Evolutionary conservation across 768 basidiomycete genomes (phyloP).

Genomic region (Hygrocybe punicea): DNA sequence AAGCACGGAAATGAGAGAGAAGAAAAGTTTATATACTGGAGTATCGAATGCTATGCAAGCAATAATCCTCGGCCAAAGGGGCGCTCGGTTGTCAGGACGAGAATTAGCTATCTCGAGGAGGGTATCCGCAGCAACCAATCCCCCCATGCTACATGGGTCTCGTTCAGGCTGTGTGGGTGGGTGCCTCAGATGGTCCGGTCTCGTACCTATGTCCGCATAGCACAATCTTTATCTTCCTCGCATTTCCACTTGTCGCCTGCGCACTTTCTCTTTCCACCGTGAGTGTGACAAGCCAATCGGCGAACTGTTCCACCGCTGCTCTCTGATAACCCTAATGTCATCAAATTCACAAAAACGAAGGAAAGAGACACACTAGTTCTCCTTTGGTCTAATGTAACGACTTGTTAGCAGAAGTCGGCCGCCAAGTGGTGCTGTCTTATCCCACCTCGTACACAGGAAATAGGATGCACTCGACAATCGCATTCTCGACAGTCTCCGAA

Average conservation of each 20-base stretch:
- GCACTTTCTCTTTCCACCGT: conserved; percentile 83
- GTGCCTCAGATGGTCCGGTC: not conserved
- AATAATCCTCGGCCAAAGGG: conserved; percentile 86
- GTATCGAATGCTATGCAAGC: conserved; percentile 88
- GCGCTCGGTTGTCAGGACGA: conserved; percentile 59
- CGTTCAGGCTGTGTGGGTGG: not conserved
- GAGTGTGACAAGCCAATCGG: conserved; percentile 89
- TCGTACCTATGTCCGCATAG: conserved; percentile 84
- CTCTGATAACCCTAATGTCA: conserved; percentile 42
- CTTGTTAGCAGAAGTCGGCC: not conserved
- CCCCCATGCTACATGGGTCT: conserved; percentile 72
- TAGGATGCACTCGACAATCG: conserved; percentile 66
- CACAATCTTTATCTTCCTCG: conserved; percentile 77
- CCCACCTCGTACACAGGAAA: conserved; percentile 88
- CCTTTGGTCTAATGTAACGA: conserved; percentile 68
- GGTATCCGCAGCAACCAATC: conserved; percentile 82
- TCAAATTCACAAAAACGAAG: not conserved
- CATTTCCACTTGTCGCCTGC: conserved; percentile 55
- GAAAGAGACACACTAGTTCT: conserved; percentile 59
- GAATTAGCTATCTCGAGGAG: conserved; percentile 67
- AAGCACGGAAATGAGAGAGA: no score
- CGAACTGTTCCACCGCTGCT: conserved; percentile 78
- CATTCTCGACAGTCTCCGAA: conserved; percentile 54
- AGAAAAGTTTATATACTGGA: conserved; percentile 48
- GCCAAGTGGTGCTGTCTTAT: not conserved